phyloP scores from a whole-genome alignment of 2,329 filamentous ascomycete species.

The Fusarium buxicola region DNA sequence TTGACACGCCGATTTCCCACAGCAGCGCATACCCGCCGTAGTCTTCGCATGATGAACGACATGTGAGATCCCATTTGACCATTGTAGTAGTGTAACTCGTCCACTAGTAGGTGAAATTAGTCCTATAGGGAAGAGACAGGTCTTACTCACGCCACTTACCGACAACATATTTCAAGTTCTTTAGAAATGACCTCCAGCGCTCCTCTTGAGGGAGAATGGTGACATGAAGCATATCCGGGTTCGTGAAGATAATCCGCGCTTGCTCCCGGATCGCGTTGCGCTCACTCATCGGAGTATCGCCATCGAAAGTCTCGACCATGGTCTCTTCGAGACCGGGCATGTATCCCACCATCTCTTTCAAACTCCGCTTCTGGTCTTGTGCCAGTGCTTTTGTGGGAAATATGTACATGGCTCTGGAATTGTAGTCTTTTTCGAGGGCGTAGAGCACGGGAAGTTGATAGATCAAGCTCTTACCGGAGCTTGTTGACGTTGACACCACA shows the following conservation, averaged over 20 bases:
- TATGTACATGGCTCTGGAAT: constrained; percentile 93
- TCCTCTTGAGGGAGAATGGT: constrained; percentile 94
- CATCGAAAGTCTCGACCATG: constrained; percentile 93
- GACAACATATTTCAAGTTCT: constrained; percentile 90
- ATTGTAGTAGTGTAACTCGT: constrained; percentile 96
- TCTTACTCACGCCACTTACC: constrained; percentile 51
- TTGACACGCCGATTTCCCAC: constrained; percentile 86
- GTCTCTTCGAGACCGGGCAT: constrained; percentile 81
- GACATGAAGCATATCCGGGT: constrained; percentile 97
- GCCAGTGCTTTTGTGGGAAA: constrained; percentile 97
- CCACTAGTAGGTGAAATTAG: constrained; percentile 58
- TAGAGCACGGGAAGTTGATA: constrained; percentile 95
- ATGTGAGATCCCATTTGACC: constrained; percentile 94
- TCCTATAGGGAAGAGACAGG: neutral
- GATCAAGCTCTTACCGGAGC: constrained; percentile 97
- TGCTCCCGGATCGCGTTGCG: constrained; percentile 86
- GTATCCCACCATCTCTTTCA: constrained; percentile 85
- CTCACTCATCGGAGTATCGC: constrained; percentile 86
- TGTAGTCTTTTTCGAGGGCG: constrained; percentile 80
- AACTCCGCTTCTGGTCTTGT: constrained; percentile 90
- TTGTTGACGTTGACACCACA: constrained; percentile 94
- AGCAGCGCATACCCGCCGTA: constrained; percentile 88
- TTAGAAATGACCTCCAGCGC: constrained; percentile 87
- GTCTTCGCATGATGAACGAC: constrained; percentile 90
- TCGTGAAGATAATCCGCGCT: constrained; percentile 94